Evolutionary conservation across 129 eudicot species (phyloP).

Genomic region (Centrapalus pauciflorus): DNA sequence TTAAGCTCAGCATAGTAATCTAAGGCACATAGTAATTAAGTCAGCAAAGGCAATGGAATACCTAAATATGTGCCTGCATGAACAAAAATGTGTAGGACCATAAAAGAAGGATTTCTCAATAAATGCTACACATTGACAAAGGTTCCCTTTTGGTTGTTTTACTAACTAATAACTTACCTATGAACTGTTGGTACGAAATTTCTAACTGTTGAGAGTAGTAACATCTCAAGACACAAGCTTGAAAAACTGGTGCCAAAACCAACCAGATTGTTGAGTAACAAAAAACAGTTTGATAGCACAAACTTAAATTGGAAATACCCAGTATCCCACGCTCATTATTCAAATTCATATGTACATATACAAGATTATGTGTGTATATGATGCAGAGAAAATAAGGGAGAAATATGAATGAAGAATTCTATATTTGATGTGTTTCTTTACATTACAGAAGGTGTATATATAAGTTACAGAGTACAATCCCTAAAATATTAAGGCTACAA

Average conservation of each 20-base stretch:
- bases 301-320: not conserved
- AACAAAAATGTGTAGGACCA: not conserved
- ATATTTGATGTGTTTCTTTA: no score
- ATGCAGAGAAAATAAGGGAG: no score
- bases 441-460: no score
- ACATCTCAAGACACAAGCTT: not conserved
- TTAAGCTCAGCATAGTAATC: constrained; percentile 55
- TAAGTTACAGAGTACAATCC: no score
- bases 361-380: no score
- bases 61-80: not conserved
- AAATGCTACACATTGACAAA: not conserved
- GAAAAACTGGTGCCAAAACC: not conserved
- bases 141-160: not conserved
- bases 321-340: not conserved
- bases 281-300: not conserved
- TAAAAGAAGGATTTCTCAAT: not conserved
- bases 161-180: not conserved
- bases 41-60: constrained; percentile 3
- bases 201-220: not conserved
- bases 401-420: no score
- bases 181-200: not conserved
- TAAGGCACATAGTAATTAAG: not conserved
- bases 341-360: no score
- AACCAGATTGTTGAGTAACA: not conserved
- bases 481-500: no score